Conservation (phyloP, 2,329 filamentous ascomycete genomes). For the Pyricularia pennisetigena region DNA sequence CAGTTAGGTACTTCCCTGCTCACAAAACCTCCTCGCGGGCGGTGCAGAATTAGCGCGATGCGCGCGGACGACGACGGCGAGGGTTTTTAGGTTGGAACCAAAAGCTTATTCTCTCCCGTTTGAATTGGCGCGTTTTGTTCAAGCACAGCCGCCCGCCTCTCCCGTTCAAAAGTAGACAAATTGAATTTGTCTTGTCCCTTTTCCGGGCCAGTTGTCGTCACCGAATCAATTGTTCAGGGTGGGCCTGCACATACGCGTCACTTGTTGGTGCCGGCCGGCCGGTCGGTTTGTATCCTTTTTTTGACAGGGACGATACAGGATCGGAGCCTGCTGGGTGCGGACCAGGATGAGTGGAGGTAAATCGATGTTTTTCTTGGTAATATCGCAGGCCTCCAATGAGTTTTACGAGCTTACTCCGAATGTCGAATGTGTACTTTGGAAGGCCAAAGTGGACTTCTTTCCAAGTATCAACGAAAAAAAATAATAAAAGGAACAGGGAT, state of each 20-base stretch:
- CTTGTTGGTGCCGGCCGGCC: neutral
- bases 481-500: neutral
- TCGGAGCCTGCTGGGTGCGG: neutral
- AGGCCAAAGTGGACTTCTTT: neutral
- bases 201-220: neutral
- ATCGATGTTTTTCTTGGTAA: neutral
- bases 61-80: neutral
- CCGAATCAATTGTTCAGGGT: neutral
- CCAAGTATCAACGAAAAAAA: neutral
- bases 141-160: neutral
- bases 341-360: neutral
- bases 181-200: neutral
- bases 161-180: neutral
- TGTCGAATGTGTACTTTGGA: neutral
- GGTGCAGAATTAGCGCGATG: neutral
- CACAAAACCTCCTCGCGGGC: neutral
- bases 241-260: neutral
- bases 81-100: neutral
- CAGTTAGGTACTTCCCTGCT: neutral
- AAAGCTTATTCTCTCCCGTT: neutral
- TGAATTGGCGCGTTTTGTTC: neutral
- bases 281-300: neutral
- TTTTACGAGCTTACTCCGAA: neutral
- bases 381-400: neutral
- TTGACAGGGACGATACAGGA: neutral